phyloP scores from a whole-genome alignment of 164 flowering plant genomes.

The grape (Vitis vinifera) region ASM3070453v1 NC_081820.1:1009501-1010000 shows the following conservation, averaged over 20 bases:
- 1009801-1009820: background rate
- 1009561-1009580: background rate
- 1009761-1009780: background rate
- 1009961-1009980: background rate
- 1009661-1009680: too few species aligned
- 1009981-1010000: background rate
- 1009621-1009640: too few species aligned
- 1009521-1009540: background rate
- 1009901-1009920: constrained; percentile 99
- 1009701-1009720: too few species aligned
- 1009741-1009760: background rate
- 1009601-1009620: background rate
- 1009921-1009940: constrained; percentile 91
- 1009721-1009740: too few species aligned
- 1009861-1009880: constrained; percentile 95
- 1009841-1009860: constrained; percentile 98
- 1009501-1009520: background rate
- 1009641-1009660: too few species aligned
- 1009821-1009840: constrained; percentile 86
- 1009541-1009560: background rate
- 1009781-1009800: background rate
- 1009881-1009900: constrained; percentile 97
- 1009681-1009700: too few species aligned
- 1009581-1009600: background rate
- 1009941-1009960: constrained; percentile 64